Base-by-base conservation (phyloP, 208 protist genomes). In the Strigomonas oncopelti region DNA sequence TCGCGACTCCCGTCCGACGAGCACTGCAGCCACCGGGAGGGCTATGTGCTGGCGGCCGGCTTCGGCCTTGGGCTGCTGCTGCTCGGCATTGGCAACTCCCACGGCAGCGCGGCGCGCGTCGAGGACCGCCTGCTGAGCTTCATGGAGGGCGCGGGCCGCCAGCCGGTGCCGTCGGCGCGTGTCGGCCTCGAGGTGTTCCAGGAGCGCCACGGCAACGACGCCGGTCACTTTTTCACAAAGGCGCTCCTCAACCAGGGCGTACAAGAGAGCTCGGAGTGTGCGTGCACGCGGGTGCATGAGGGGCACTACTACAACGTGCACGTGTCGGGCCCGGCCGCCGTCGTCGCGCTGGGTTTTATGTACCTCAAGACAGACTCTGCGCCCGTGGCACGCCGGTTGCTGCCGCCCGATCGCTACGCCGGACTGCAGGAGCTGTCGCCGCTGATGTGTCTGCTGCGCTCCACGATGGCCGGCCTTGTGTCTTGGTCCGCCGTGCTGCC, bases 1-100 rank as follows among this genome's bases (percentile, higher is more conserved):
- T 91, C 86, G 36, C 85, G 90, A 20, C 63, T 91, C 68, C 90
- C 90, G 22, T 89, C 90, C 1, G 90, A 95, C 71, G 90, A 92
- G 71, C 90, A 95, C 74, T 95, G 84, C 70, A 74, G 74, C 32
- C 77, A 86, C 71, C 80, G 90, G 28, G 84, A 92, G 53, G 90
- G 90, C 5, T 92, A 92, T 70, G 83, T 80, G 32, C 70, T 95
- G 8, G 84, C 76, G 0, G 86, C 90, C 1, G 90, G 83, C 52
- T 88, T 90, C 60, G 77, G 83, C n/a, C 75, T 95, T 22, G 90
- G 90, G 0, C 72, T 91, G 31, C 66, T 95, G 64, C 67, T 95
- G 42, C 83, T 95, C 11, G 86, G 86, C 14, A 64, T 77, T 32
- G 90, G 90, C 24, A 69, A 74, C 28, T 61, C 67, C 14, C 85